Base-by-base conservation (phyloP, 306 rosid species). In the Lathyrus sativus region DNA sequence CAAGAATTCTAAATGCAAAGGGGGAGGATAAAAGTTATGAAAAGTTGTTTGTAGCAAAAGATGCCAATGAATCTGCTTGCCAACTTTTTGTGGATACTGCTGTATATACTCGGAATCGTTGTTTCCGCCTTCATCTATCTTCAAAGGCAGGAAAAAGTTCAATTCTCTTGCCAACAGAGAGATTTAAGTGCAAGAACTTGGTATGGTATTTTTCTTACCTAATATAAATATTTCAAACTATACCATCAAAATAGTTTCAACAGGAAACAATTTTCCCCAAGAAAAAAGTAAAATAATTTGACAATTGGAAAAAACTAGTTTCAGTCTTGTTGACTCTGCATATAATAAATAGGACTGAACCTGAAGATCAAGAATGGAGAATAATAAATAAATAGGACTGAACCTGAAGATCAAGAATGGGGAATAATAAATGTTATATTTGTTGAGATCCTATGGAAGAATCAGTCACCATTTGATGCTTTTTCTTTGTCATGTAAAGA, bases 141-240 rank as follows among this genome's bases (percentile, higher is more conserved):
- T 92, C 98, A 41, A 92, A 92, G 85, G 96, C 98, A 26, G 98
- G 98, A 71, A 92, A 89, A 74, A 83, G 67, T 71, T 86, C 96
- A 22, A 82, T 87, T 76, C 98, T 92, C 72, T 80, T 87, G 65
- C 95, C 95, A 43, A 81, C 92, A 7, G 80, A 84, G 54, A 84
- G 91, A 56, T 84, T 70, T 67, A 84, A 80, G 76, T 79, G 88
- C 62, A 82, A 72, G 75, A 66, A 79, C 51, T 75, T 83, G 95
- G 98, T 92, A 85, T 62, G 85, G 22, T 22, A 48, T 66, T 78
- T 72, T 71, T 74, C 46, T 45, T 68, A 24, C 62, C 45, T 18
- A 42, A 73, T 9, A 48, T 70, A 12, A 11, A 15, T 37, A 48
- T 75, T 75, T 70, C 26, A 62, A 53, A 60, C 63, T 79, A 19